A percentile compares a stretch with the other conserved stretches of the same genome.
Evolutionary conservation across 148 eudicot species (phyloP).

Genomic region (Arctostaphylos glauca): DNA sequence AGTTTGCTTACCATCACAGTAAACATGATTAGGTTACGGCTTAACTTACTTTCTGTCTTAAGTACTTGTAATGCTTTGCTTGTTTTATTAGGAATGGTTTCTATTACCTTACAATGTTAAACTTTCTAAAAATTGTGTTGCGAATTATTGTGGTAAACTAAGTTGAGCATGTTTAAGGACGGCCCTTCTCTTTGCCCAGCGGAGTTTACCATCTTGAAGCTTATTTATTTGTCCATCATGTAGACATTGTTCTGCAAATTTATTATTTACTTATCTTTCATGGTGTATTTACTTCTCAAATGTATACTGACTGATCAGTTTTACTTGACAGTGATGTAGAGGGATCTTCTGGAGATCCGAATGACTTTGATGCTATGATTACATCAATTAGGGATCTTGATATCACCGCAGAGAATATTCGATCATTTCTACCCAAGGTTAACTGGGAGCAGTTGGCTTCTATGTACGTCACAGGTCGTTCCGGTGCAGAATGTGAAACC

Average conservation of each 20-base stretch:
- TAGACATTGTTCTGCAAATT: neutral
- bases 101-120: constrained; percentile 2
- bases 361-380: constrained; percentile 49
- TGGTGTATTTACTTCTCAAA: neutral
- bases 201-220: neutral
- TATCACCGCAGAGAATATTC: constrained; percentile 56
- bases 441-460: constrained; percentile 78
- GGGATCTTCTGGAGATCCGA: constrained; percentile 27
- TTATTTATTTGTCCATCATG: neutral
- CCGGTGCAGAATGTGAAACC: constrained; percentile 81
- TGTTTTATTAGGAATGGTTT: neutral
- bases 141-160: neutral
- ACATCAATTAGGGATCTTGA: constrained; percentile 48
- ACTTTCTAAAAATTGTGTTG: neutral
- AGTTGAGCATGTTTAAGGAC: constrained; percentile 1
- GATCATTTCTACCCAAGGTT: constrained; percentile 61
- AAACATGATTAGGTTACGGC: neutral
- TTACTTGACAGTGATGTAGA: constrained; percentile 39
- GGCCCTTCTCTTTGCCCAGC: neutral
- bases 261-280: neutral
- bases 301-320: neutral
- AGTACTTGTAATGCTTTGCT: neutral
- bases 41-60: neutral
- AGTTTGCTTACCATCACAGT: neutral
- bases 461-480: constrained; percentile 47